A percentile compares a stretch with the other conserved stretches of the same genome.
These are phyloP conservation scores for Coemansia sp. DNA, from an alignment of 192 early-diverging fungal genomes.

Conservation along the genomic window DNA sequence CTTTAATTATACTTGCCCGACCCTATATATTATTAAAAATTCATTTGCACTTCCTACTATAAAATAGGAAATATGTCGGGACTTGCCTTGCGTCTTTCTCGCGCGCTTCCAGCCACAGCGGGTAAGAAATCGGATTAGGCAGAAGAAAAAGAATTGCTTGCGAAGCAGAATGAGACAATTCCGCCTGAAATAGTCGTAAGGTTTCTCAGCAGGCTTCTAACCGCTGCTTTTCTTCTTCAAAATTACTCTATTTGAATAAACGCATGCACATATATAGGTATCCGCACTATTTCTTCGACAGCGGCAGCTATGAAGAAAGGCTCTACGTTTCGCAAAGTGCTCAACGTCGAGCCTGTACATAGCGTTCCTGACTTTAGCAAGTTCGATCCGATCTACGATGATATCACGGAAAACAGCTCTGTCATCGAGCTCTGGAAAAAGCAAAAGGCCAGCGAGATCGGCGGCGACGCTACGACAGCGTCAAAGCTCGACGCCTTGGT, in stretches of 20 bases:
- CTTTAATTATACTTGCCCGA: neutral
- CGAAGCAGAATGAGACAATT: too few species aligned
- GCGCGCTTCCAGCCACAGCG: neutral
- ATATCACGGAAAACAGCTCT: slow-evolving; percentile 38
- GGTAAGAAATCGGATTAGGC: neutral
- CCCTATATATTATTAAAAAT: neutral
- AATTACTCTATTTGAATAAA: too few species aligned
- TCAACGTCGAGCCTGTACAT: slow-evolving; percentile 6
- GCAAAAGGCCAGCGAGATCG: slow-evolving; percentile 39
- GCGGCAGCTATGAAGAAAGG: neutral
- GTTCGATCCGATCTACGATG: slow-evolving; percentile 47
- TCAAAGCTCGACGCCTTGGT: slow-evolving; percentile 19
- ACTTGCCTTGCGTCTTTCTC: slow-evolving; percentile 5
- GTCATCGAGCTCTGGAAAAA: slow-evolving; percentile 50
- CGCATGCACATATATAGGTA: neutral
- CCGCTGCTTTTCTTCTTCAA: too few species aligned
- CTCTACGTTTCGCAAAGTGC: neutral
- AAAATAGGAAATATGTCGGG: slow-evolving; percentile 3
- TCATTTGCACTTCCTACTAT: neutral
- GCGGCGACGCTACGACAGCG: slow-evolving; percentile 9
- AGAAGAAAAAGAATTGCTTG: neutral
- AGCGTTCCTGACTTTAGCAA: slow-evolving; percentile 27
- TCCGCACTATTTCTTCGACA: slow-evolving; percentile 7
- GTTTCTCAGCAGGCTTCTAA: too few species aligned
- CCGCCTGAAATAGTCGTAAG: too few species aligned